These are phyloP conservation scores for Rhodamnia argentea DNA, from an alignment of 345 rosid genomes.

Conservation along the genomic window DNA sequence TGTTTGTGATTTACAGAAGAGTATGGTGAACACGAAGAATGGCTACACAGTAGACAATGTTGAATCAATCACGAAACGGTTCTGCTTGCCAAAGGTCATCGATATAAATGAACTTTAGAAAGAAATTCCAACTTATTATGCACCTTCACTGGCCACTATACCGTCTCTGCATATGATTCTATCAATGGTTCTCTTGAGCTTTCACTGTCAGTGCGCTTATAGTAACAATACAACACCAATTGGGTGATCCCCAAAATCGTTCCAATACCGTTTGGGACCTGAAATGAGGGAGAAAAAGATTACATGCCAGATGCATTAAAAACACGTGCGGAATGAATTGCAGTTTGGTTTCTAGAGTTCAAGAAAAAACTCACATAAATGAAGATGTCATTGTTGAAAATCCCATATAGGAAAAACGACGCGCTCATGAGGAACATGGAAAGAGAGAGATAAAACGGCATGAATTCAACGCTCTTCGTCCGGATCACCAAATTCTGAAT, in stretches of 20 bases:
- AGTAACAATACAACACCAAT: conserved; percentile 52
- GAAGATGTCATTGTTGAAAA: conserved; percentile 54
- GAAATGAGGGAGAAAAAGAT: conserved; percentile 12
- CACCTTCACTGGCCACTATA: neutral
- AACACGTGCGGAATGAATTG: neutral
- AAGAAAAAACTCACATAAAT: conserved; percentile 42
- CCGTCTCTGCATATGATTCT: conserved; percentile 26
- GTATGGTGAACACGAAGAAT: neutral
- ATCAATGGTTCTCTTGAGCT: conserved; percentile 49
- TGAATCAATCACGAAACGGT: neutral
- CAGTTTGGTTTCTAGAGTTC: neutral
- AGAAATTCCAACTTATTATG: neutral
- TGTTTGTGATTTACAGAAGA: neutral
- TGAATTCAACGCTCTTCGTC: conserved; percentile 78
- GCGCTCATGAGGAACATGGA: conserved; percentile 84
- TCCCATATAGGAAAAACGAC: conserved; percentile 59
- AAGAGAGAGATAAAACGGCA: conserved; percentile 87
- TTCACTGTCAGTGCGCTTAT: conserved; percentile 17
- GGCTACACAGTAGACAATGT: neutral
- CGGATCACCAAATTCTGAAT: conserved; percentile 68
- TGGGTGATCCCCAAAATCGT: conserved; percentile 64
- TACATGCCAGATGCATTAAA: neutral
- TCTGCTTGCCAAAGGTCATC: neutral
- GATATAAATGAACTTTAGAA: neutral
- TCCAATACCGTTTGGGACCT: conserved; percentile 88